Base-by-base conservation (phyloP, 2,329 filamentous ascomycete genomes). In the Trichoderma semiorbis region DNA sequence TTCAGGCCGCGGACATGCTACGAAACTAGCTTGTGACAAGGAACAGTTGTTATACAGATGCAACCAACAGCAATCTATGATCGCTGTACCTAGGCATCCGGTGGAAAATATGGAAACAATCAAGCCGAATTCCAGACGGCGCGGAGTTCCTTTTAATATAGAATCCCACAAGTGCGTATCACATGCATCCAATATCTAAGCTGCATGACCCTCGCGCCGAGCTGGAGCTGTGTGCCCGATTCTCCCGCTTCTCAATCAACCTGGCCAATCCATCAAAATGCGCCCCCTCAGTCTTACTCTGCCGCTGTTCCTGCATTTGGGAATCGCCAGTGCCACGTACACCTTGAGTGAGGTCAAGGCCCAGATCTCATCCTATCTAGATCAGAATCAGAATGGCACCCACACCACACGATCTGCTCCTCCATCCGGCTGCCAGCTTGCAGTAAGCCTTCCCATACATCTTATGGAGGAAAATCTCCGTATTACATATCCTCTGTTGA, bases 351-450 rank as follows among this genome's bases (percentile, higher is more conserved):
- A 75, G 26, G 73, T 75, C 30, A 53, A 75, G 28, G 68, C 61
- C 24, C 73, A 75, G 68, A 75, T 75, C 55, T 47, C 53, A 50
- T 67, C 73, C 1, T 74, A 71, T 58, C 57, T 58, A 14, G 68
- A 69, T 11, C 61, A 57, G 32, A 70, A 65, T 10, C 61, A 57
- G 32, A 70, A 72, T 28, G n/a, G 50, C 50, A 70, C 61, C 21
- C 16, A 60, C 24, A 18, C 55, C 28, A 18, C 39, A 32, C 69
- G 32, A 64, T 50, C 28, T 47, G 26, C 30, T 30, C 34, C 50
- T 34, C 57, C 57, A 43, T 68, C 21, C 7, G 69, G 72, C 26
- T 73, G 69, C 24, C 24, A 47, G 16, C 61, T 73, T 18, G 69
- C 72, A 36, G 72, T 73, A 73, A 57, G 67, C 36, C 43, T 26